phyloP scores from a whole-genome alignment of 441 rosid genomes.

The Euphorbia celastroides region DNA sequence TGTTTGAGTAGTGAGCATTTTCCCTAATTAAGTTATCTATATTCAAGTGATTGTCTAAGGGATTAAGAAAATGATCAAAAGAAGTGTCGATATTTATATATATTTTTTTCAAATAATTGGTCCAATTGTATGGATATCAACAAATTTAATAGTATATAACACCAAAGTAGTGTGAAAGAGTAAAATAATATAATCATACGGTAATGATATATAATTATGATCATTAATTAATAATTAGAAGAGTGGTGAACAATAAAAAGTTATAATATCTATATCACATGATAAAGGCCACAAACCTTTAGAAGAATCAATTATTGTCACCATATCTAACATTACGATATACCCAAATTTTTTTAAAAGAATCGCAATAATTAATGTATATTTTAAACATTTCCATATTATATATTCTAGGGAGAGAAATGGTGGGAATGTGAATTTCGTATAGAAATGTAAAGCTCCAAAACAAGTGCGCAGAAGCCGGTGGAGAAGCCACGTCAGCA shows the following conservation, averaged over 20 bases:
- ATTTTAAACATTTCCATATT: neutral
- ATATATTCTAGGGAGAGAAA: conserved; percentile 6
- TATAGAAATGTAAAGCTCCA: conserved; percentile 8
- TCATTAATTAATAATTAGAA: neutral
- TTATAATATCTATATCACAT: conserved; percentile 15
- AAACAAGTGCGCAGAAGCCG: conserved; percentile 17
- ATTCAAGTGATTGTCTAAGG: neutral
- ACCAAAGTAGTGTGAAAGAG: neutral
- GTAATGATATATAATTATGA: conserved; percentile 9
- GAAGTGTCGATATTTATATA: too few species aligned
- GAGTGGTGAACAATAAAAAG: neutral
- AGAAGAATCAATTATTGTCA: conserved; percentile 33
- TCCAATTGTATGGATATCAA: neutral
- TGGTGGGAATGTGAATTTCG: conserved; percentile 20
- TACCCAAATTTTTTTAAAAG: neutral
- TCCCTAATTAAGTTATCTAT: too few species aligned
- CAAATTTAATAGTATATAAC: too few species aligned
- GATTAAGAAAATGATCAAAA: neutral
- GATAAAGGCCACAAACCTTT: conserved; percentile 17
- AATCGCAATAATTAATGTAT: neutral
- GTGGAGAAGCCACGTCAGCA: conserved; percentile 20
- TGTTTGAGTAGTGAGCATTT: too few species aligned
- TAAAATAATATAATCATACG: neutral
- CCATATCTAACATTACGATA: conserved; percentile 23
- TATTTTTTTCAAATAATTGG: too few species aligned